Conservation (phyloP, 2,329 filamentous ascomycete genomes). For the Trichoderma atroviride region DNA sequence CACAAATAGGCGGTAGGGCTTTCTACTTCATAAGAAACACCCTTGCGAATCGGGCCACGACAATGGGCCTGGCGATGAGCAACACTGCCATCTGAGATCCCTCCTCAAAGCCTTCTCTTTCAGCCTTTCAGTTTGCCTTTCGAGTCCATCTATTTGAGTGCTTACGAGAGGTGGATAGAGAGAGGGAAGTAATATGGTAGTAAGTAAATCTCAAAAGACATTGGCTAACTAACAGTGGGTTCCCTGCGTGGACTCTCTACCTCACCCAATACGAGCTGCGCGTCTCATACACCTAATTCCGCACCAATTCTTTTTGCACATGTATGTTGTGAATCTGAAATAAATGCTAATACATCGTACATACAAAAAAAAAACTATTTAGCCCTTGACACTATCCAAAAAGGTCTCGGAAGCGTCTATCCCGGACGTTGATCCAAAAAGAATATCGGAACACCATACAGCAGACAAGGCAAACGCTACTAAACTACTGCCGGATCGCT, state of each 20-base stretch:
- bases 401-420: not conserved
- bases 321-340: not conserved
- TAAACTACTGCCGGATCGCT: not conserved
- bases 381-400: not conserved
- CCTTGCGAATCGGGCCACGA: slow-evolving; percentile 18
- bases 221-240: not conserved
- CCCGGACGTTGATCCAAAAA: not conserved
- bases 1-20: not conserved
- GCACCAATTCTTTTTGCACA: not conserved
- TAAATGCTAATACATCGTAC: not conserved
- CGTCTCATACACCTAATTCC: not conserved
- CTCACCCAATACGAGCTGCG: not conserved
- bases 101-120: not conserved
- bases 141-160: not conserved
- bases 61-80: slow-evolving; percentile 27
- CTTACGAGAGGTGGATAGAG: not conserved
- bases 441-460: not conserved
- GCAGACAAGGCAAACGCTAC: not conserved
- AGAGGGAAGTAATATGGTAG: too few species aligned
- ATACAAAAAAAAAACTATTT: not conserved
- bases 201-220: not conserved
- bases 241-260: not conserved
- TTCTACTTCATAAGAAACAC: not conserved
- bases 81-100: slow-evolving; percentile 22
- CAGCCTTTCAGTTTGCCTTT: slow-evolving; percentile 14